Base-by-base conservation (phyloP, 129 eudicot species). In the Helichrysum umbraculigerum region DNA sequence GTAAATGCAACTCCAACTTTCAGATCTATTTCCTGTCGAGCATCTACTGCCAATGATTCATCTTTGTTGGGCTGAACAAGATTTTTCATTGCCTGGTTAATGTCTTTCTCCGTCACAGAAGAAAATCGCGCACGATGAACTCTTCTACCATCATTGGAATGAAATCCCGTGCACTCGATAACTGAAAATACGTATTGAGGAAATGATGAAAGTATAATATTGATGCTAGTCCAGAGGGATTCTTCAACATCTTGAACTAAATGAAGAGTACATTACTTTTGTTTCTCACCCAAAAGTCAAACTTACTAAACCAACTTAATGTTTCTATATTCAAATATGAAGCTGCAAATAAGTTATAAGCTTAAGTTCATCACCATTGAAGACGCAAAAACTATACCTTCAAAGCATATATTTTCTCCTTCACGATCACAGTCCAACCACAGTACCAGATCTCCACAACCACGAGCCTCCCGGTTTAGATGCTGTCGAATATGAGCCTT, bases 1-100 rank as follows among this genome's bases (percentile, higher is more conserved):
- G 98, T 92, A 78, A 92, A 92, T 57, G 98, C 94, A 83, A 92
- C 98, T 81, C 98, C 98, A 81, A 92, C 98, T 92, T 92, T 92
- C 83, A 92, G 77, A 83, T 92, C 98, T 59, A 92, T 92, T 88
- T 92, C 98, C 78, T 92, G 98, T 28, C 98, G 89, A 72, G 96
- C 98, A 92, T 92, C 98, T 37, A 92, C 98, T 70, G 98, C 98
- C 83, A 92, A 71, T 34, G 98, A 87, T 78, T 92, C 98, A 77
- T 92, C 88, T 82, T 82, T 88, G 73, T 92, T 92, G 71, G 98
- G 98, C 51, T 80, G 81, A 74, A 88, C 94, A 76, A 92, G 98
- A 76, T 63, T 86, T 52, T 76, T 84, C 98, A 92, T 92, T 19
- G 98, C 98, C 78, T 85, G 89, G 52, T 60, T 59, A 34, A 92